Base-by-base conservation (phyloP, 2,329 filamentous ascomycete genomes). In the Aspergillus hiratsukae region DNA sequence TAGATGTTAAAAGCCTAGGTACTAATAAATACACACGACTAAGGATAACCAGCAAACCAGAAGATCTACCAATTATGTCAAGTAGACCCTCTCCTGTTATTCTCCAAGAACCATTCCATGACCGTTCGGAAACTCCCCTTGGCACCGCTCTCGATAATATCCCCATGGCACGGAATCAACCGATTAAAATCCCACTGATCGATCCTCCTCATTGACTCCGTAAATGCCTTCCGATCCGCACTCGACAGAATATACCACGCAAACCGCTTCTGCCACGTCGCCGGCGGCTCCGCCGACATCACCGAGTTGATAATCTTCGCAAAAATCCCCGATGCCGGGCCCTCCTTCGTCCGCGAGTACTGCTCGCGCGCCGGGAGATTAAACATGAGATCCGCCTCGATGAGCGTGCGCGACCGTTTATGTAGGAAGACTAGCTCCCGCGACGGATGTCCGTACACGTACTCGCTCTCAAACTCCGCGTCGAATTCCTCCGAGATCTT, bases 111-210 rank as follows among this genome's bases (percentile, higher is more conserved):
- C 91, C 92, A 97, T 66, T 83, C 82, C 75, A 96, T 90, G 11
- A 95, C 80, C 72, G 89, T 90, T 66, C 82, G 78, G 63, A 93
- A 96, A 17, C 89, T 78, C 10, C 81, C 82, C 80, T 95, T 96
- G 9, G 83, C 91, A 3, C 80, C 83, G 1, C 71, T 81, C 72
- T 94, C 87, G 62, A 97, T 86, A 17, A 89, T 87, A 76, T 99
- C 94, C 8, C 94, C 94, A 75, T 99, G 94, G 72, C 93, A 97
- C 0, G 93, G 91, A 58, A 99, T 86, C 51, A 97, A 80, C 41
- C 86, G 86, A 61, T 87, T 84, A 70, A 97, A 96, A 57, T 93
- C 87, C 93, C 93, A 99, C 54, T 74, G 71, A 53, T 85, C 79
- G 60, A 97, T 93, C 58, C 81, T 81, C 63, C 74, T 76, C 43